Conservation (phyloP, 1,139 yeast species). For the Candida freyschussii region DNA sequence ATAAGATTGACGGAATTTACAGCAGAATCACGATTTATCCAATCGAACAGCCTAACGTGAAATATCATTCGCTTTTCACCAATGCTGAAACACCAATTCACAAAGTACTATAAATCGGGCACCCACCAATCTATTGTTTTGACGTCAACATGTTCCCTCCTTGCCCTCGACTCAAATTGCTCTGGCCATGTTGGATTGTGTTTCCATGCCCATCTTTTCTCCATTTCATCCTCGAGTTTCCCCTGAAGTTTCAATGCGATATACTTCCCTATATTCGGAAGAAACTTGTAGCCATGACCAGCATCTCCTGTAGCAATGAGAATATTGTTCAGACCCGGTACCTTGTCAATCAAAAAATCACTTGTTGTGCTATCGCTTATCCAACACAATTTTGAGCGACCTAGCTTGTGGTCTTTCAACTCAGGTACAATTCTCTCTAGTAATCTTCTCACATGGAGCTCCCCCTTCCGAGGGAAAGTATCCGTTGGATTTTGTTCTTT, state of each 20-base stretch:
- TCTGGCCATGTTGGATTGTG: constrained; percentile 16
- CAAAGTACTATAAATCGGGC: too few species aligned
- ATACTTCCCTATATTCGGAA: constrained; percentile 41
- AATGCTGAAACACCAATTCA: too few species aligned
- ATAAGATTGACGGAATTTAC: constrained; percentile 2
- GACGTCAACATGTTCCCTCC: constrained; percentile 18
- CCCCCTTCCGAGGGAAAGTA: constrained; percentile 33
- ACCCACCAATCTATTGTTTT: constrained; percentile 8
- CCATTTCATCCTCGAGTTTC: constrained; percentile 5
- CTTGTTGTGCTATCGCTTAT: constrained; percentile 41
- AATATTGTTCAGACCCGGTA: constrained; percentile 32
- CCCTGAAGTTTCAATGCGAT: constrained; percentile 26
- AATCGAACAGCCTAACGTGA: neutral
- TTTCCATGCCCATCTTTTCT: constrained; percentile 19
- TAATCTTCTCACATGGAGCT: constrained; percentile 26
- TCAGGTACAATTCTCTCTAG: constrained; percentile 35
- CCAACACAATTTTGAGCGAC: constrained; percentile 42
- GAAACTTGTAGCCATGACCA: constrained; percentile 40
- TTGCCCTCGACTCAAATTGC: constrained; percentile 18
- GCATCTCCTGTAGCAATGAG: constrained; percentile 43
- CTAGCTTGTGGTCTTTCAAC: constrained; percentile 32
- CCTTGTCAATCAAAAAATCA: constrained; percentile 39
- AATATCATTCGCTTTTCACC: too few species aligned
- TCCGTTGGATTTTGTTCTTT: constrained; percentile 30
- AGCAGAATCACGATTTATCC: constrained; percentile 5